Conservation (phyloP, 2,329 filamentous ascomycete genomes). For the Alternaria metachromatica region DNA sequence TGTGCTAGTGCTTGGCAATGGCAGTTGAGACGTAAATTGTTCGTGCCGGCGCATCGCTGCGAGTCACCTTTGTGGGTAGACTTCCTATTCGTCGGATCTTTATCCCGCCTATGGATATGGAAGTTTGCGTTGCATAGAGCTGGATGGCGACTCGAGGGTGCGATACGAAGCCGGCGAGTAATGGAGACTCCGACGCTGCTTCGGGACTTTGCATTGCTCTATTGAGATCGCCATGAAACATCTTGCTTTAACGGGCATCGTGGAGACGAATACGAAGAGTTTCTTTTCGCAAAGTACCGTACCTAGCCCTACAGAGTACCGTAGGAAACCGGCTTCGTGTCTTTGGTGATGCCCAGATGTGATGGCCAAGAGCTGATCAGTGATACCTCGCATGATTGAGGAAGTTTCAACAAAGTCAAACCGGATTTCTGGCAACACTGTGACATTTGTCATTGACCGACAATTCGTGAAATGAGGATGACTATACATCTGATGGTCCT, state of each 20-base stretch:
- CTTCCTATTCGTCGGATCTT: background rate
- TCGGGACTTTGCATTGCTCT: background rate
- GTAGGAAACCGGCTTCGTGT: background rate
- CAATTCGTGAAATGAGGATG: background rate
- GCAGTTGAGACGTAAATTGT: background rate
- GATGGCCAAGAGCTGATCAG: background rate
- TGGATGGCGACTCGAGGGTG: background rate
- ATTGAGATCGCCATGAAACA: background rate
- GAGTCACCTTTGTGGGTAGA: background rate
- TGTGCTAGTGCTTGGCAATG: background rate
- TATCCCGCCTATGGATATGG: background rate
- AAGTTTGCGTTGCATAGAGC: background rate
- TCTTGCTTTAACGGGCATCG: background rate
- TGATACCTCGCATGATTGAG: background rate
- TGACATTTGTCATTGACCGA: background rate
- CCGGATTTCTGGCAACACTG: background rate
- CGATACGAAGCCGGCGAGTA: background rate
- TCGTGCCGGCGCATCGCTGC: background rate
- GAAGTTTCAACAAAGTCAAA: background rate
- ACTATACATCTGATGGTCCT: background rate
- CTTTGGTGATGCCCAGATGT: background rate
- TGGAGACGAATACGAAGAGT: background rate
- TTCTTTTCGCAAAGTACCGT: background rate
- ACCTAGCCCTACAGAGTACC: background rate
- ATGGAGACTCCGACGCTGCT: background rate